These are phyloP conservation scores for Lentinula aciculospora DNA, from an alignment of 768 basidiomycete genomes.

Conservation along the genomic window DNA sequence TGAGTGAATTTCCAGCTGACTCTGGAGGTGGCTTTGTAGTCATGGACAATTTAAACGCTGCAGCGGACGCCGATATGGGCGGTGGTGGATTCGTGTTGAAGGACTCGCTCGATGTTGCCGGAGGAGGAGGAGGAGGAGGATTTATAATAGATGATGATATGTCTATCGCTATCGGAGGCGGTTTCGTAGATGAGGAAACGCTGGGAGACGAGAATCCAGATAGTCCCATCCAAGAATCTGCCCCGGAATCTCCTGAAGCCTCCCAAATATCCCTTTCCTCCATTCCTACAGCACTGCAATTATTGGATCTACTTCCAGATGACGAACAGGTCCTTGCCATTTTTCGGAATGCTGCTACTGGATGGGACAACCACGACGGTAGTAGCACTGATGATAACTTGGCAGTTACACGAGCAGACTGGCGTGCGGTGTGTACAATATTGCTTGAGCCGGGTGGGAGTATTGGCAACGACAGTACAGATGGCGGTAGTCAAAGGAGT, in stretches of 20 bases:
- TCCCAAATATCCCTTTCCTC: slow-evolving; percentile 45
- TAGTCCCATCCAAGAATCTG: slow-evolving; percentile 5
- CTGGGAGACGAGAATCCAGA: background rate
- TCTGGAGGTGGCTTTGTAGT: slow-evolving; percentile 30
- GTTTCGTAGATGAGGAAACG: background rate
- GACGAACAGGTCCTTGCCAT: slow-evolving; percentile 69
- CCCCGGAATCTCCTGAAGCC: slow-evolving; percentile 7
- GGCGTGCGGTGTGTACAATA: slow-evolving; percentile 76
- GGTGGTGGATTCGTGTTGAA: slow-evolving; percentile 25
- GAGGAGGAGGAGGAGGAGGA: slow-evolving; percentile 23
- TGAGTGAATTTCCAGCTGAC: slow-evolving; percentile 1
- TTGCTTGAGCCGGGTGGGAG: slow-evolving; percentile 45
- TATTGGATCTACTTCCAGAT: slow-evolving; percentile 62
- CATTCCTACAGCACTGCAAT: slow-evolving; percentile 57
- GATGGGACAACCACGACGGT: slow-evolving; percentile 40
- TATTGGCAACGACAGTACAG: slow-evolving; percentile 10
- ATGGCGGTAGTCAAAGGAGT: background rate
- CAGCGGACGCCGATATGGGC: background rate
- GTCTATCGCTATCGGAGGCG: background rate
- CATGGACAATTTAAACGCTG: slow-evolving; percentile 13
- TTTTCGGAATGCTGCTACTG: slow-evolving; percentile 70
- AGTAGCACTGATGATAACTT: slow-evolving; percentile 19
- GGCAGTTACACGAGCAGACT: slow-evolving; percentile 59
- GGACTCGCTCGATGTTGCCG: slow-evolving; percentile 5
- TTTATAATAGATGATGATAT: slow-evolving; percentile 22